A percentile compares a stretch with the other conserved stretches of the same genome.
phyloP scores from a whole-genome alignment of 371 early-diverging fungal genomes.

The Zychaea mexicana region DNA sequence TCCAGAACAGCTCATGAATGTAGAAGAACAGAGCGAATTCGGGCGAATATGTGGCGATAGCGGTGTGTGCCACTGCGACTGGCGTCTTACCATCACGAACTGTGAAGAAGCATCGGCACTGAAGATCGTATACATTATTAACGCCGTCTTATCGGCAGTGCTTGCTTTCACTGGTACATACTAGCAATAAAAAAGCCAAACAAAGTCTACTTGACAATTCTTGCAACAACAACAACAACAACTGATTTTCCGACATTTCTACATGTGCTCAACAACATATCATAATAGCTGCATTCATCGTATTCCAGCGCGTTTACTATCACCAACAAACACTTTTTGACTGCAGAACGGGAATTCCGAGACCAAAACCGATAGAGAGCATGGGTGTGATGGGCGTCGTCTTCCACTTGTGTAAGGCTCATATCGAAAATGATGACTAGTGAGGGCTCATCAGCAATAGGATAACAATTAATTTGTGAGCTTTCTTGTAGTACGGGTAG shows the following conservation, averaged over 20 bases:
- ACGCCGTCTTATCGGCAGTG: slow-evolving; percentile 21
- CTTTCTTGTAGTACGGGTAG: slow-evolving; percentile 25
- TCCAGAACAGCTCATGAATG: slow-evolving; percentile 2
- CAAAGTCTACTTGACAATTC: no score
- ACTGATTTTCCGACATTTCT: no score
- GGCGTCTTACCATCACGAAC: slow-evolving; percentile 20
- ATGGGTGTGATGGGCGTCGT: slow-evolving; percentile 19
- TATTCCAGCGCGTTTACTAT: slow-evolving; percentile 18
- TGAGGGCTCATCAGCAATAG: not conserved
- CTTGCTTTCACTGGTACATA: slow-evolving; percentile 27
- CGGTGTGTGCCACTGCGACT: slow-evolving; percentile 23
- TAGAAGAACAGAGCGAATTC: slow-evolving; percentile 4
- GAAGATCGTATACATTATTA: slow-evolving; percentile 25
- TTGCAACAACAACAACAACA: no score
- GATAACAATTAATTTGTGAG: not conserved
- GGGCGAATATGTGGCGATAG: slow-evolving; percentile 22
- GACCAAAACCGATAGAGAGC: slow-evolving; percentile 29
- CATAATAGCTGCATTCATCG: slow-evolving; percentile 10
- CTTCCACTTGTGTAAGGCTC: slow-evolving; percentile 22
- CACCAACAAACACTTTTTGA: slow-evolving; percentile 24
- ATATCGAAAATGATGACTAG: not conserved
- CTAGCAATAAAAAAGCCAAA: no score
- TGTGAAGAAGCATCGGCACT: slow-evolving; percentile 16
- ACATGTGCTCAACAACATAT: no score
- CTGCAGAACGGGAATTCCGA: slow-evolving; percentile 16